phyloP scores from a whole-genome alignment of 306 rosid genomes.

The Vachellia pachyceras region DNA sequence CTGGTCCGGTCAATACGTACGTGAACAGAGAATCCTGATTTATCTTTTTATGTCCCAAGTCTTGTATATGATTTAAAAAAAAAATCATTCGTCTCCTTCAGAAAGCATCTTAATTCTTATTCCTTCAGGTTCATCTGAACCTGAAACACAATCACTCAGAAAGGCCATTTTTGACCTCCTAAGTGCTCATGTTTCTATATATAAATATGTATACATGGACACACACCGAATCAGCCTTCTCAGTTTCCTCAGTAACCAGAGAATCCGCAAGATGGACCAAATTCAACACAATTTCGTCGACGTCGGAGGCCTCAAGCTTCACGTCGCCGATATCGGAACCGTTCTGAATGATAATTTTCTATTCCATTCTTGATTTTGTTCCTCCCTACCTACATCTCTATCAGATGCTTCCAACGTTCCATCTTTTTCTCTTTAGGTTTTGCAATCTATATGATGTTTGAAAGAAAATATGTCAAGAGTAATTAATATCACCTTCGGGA shows the following conservation, averaged over 20 bases:
- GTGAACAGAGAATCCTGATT: neutral
- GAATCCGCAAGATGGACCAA: slow-evolving; percentile 42
- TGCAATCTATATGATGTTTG: neutral
- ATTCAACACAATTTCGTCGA: slow-evolving; percentile 56
- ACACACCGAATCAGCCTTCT: too few species aligned
- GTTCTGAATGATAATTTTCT: slow-evolving; percentile 31
- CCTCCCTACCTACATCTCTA: too few species aligned
- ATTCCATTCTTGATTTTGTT: neutral
- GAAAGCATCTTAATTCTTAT: neutral
- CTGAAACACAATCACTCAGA: too few species aligned
- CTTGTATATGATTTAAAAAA: neutral
- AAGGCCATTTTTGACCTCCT: too few species aligned
- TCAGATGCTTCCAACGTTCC: neutral
- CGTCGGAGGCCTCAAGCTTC: slow-evolving; percentile 54
- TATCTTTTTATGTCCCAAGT: neutral
- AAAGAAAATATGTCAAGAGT: neutral
- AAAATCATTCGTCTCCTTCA: neutral
- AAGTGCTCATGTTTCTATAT: too few species aligned
- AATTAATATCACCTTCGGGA: neutral
- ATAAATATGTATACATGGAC: too few species aligned
- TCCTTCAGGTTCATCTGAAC: neutral
- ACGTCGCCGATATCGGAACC: slow-evolving; percentile 57
- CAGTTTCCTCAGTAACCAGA: neutral
- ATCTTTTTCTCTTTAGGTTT: neutral
- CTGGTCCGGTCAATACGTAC: neutral